Evolutionary conservation across 139 green algal species (phyloP), one percentile per base, ranked within the genome.

Genomic region (Pseudopediastrum boryanum): DNA sequence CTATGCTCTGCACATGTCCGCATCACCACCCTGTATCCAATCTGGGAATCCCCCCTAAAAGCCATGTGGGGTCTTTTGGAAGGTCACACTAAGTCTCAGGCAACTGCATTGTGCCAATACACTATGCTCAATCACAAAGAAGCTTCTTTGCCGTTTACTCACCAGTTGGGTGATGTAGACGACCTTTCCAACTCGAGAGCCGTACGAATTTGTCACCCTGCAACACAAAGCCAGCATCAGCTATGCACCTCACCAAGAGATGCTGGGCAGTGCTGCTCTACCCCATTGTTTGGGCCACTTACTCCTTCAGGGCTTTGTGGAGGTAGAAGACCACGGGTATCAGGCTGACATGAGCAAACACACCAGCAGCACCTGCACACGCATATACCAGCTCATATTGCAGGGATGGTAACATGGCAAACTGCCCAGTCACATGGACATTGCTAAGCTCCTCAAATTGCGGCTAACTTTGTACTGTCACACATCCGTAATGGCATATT

Each of bases 301-400:
- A 87, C 83, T 87, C 72, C 21, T 77, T 84, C 33, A 87, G 80
- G 19, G 65, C 83, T 61, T 84, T 84, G 73, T 84, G 68, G 46
- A 87, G 71, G 59, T 81, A 87, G n/a, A 81, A 46, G 39, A 87
- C 31, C 23, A 87, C 68, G 0, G 83, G 83, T 29, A 87, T 25
- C 73, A 87, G 72, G 27, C 78, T 74, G 36, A 78, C 36, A 38
- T 87, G 83, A 4, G 80, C 81, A 4, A 81, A 13, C 44, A 77
- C 38, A 12, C 66, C 56, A 75, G 12, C 12, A 74, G 64, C 21
- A 50, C 41, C 31, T 35, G 27, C 31, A 50, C 25, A 31, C 66
- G 38, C 0, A 74, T 9, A 27, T 23, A 13, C 8, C 31, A 29
- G 10, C 8, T 21, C 41, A 42, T 2, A n/a, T n/a, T 56, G 12